Evolutionary conservation across 2,329 filamentous ascomycete species (phyloP), one percentile per base, ranked within the genome.

Genomic region (Mollisiaceae sp.): DNA sequence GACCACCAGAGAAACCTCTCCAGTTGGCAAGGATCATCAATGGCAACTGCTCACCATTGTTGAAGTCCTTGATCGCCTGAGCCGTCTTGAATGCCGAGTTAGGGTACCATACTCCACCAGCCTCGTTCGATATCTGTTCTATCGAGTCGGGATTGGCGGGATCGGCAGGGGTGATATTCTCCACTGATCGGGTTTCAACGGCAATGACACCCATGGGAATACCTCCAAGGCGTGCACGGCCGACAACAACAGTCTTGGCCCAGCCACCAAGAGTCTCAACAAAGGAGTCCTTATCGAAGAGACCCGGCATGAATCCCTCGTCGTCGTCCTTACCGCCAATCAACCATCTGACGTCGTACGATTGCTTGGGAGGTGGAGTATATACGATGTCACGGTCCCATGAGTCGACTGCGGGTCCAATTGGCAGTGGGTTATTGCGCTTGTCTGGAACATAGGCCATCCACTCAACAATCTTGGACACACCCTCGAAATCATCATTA

Each of bases 1-100:
- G 95, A 71, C 95, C 95, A 84, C 95, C 95, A 72, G 95, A 99
- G 92, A 99, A 99, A 84, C 95, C 95, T 89, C 95, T 91, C 95
- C 95, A 99, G 86, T 99, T 99, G 81, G 95, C 95, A 70, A 99
- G 89, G 78, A 99, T 99, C 93, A 99, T 98, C 71, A 99, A 84
- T 64, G 95, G 95, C 76, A 99, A 86, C 83, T 99, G 95, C 82
- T 99, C 95, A 78, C 95, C 95, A 72, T 97, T 89, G 88, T 99
- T 99, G 88, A 99, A 99, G 84, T 99, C 95, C 75, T 91, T 93
- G 82, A 99, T 97, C 64, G 95, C 95, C 81, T 99, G 95, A 2
- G 95, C 95, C 68, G 95, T 99, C 91, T 99, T 99, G 89, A 94
- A 99, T 27, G 95, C 95, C 12, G 94, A 98, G 87, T 99, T 99